Evolutionary conservation across 495 filamentous ascomycete species (phyloP), one percentile per base, ranked within the genome.

Genomic region (Glarea lozoyensis): DNA sequence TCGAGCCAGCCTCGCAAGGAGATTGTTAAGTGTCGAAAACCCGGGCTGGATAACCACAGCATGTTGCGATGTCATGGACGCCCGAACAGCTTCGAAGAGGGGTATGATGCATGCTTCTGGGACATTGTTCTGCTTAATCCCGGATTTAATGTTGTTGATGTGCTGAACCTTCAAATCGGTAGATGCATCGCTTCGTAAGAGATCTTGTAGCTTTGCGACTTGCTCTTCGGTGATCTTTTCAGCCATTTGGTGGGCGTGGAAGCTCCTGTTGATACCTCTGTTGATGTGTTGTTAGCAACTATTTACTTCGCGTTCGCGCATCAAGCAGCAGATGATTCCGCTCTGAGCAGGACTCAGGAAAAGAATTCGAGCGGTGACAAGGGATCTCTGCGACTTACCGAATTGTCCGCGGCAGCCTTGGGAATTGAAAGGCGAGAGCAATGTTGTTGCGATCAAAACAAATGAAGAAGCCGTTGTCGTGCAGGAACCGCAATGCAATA

Each of bases 71-170:
- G 61, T 64, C 35, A 88, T 81, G 35, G 83, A 77, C 10, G 76
- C 56, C 24, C 76, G 75, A 42, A 88, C 64, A 34, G 77, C 76
- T 40, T 93, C 84, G 62, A 92, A 88, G 40, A 92, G 73, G 24
- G 74, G 68, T 13, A 70, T 57, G 48, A 89, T 72, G 39, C 79
- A 81, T n/a, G 61, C 57, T 42, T 88, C 84, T 29, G 85, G 84
- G 18, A 93, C 83, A 64, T 84, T 84, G 43, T 79, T 80, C 55
- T 90, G 86, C 61, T 94, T 94, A 66, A 94, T 92, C 54, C 78
- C 76, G 36, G 83, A 84, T 60, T 93, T 93, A 60, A 89, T 61
- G 49, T 67, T 68, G 37, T 77, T 85, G 38, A 94, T 66, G 25
- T 76, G 75, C 37, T 76, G 63, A 44, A 87, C 70, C 58, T 88